Conservation (phyloP, 2,329 filamentous ascomycete species). For the Ilyonectria sp. region DNA sequence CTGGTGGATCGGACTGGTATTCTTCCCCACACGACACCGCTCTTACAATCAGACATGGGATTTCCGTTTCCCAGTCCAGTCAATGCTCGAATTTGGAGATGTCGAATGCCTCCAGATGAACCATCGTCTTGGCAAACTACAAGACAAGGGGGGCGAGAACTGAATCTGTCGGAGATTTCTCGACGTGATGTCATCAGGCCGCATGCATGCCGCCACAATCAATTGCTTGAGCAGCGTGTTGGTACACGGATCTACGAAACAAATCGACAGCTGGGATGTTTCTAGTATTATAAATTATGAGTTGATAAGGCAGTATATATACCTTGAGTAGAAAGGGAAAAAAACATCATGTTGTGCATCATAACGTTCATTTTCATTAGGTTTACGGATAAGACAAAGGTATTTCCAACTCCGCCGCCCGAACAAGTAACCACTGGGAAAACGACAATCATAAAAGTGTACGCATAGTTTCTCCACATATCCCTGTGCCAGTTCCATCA, state of each 20-base stretch:
- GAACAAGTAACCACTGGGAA: not conserved
- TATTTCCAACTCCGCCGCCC: not conserved
- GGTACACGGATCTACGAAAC: slow-evolving; percentile 21
- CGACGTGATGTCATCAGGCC: not conserved
- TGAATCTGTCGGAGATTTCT: slow-evolving; percentile 7
- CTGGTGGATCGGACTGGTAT: slow-evolving; percentile 1
- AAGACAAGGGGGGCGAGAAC: not conserved
- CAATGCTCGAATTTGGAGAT: not conserved
- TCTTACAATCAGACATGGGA: not conserved
- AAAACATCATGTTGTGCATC: not conserved
- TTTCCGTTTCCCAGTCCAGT: not conserved
- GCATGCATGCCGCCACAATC: not conserved
- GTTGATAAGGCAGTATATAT: too few relatives aligned
- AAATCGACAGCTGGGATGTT: slow-evolving; percentile 1
- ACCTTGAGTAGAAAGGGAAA: too few relatives aligned
- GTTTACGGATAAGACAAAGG: not conserved
- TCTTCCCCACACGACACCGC: slow-evolving; percentile 1
- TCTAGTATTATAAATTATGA: not conserved
- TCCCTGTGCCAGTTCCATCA: slow-evolving; percentile 16
- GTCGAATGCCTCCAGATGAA: not conserved
- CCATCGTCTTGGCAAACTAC: not conserved
- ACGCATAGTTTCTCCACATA: slow-evolving; percentile 1
- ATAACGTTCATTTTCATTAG: not conserved
- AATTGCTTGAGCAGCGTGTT: slow-evolving; percentile 2
- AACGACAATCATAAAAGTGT: not conserved